Base-by-base conservation (phyloP, 179 eudicot species). In the Silene vulgaris region DNA sequence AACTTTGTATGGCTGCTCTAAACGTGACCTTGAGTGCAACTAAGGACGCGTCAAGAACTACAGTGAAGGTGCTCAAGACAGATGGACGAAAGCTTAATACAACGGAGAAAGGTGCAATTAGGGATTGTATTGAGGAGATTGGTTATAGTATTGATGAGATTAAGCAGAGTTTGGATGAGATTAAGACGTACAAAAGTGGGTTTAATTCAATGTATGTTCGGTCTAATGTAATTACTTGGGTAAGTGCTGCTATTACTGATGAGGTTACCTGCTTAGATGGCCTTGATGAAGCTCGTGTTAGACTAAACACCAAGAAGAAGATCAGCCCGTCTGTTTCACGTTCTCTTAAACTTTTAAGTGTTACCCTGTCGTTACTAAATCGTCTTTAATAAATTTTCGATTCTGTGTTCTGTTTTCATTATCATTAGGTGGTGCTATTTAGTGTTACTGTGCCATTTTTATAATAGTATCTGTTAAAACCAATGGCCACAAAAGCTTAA, bases 231-330 rank as follows among this genome's bases (percentile, higher is more conserved):
- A 57, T 72, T 72, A 72, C 75, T 72, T 72, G 75, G 75, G 65
- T 72, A 5, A 72, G 75, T 72, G 75, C 75, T 56, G 65, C 75
- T n/a, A 72, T 72, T 72, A 72, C 75, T 17, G 75, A 72, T 30
- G 75, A 72, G 23, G 11, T 57, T 72, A 32, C 75, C 0, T 72
- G 75, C 75, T 72, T 72, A 57, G 75, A 72, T 32, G 75, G 75
- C 4, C 65, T 72, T 56, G 52, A 72, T 30, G 75, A 72, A 72
- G 65, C 65, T 4, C 75, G 30, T 30, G 26, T 72, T 16, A 57
- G 75, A 57, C 1, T 57, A 7, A 72, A 30, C 65, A 23, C 40
- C 9, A 72, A 56, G 50, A 72, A 72, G 8, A 57, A 30, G 65
- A 72, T 72, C 1, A 17, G 0, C 26, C 48, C 62, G 1, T 56